phyloP scores from a whole-genome alignment of 768 basidiomycete species.

The Tremella yokohamensis region DNA sequence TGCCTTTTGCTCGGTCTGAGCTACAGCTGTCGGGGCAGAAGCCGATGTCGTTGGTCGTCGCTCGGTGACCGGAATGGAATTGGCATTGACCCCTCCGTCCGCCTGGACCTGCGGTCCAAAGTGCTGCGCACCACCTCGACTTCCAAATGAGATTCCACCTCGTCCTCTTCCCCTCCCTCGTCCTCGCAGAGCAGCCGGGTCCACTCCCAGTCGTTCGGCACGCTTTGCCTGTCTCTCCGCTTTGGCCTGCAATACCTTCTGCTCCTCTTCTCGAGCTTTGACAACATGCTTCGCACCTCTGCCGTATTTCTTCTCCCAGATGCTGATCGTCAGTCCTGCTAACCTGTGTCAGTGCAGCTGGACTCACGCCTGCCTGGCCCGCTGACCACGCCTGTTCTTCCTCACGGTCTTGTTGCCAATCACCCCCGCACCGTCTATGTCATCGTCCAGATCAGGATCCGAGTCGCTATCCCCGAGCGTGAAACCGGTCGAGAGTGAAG shows the following conservation, averaged over 20 bases:
- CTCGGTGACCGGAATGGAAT: neutral
- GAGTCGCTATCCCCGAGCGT: constrained; percentile 71
- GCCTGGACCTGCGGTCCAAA: constrained; percentile 5
- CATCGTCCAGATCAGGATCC: constrained; percentile 64
- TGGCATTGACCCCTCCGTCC: constrained; percentile 10
- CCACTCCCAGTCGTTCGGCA: neutral
- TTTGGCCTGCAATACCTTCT: constrained; percentile 7
- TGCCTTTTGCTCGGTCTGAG: constrained; percentile 48
- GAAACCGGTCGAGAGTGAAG: constrained; percentile 82
- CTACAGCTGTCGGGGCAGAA: neutral
- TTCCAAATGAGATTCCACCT: constrained; percentile 6
- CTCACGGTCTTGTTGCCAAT: constrained; percentile 54
- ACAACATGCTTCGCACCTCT: constrained; percentile 86
- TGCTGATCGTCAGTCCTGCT: constrained; percentile 56
- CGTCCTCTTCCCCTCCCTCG: constrained; percentile 3
- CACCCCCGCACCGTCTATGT: constrained; percentile 59
- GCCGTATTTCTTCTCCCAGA: constrained; percentile 98
- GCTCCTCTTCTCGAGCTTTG: constrained; percentile 54
- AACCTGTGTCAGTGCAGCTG: neutral
- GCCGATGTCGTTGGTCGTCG: too few species aligned
- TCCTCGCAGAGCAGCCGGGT: neutral
- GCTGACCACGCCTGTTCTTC: constrained; percentile 88
- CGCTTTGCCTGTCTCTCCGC: constrained; percentile 7
- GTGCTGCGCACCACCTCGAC: too few species aligned
- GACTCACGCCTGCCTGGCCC: constrained; percentile 89